These are phyloP conservation scores for Colletotrichum trifolii DNA, from an alignment of 2,329 filamentous ascomycete species.

Conservation along the genomic window DNA sequence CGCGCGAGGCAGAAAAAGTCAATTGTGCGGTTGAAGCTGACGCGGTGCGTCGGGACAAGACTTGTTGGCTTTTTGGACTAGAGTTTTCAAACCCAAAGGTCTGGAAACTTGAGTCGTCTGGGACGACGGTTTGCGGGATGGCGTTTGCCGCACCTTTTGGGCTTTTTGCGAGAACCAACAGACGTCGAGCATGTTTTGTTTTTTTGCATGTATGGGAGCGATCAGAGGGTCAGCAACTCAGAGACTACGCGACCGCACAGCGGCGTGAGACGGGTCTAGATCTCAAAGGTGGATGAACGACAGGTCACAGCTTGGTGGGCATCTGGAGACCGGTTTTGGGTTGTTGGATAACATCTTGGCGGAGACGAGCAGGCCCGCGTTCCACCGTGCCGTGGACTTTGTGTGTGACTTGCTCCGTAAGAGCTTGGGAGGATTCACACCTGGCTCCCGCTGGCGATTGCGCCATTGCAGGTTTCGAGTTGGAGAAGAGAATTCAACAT, in stretches of 20 bases:
- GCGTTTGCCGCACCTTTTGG: too few relatives aligned
- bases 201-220: not conserved
- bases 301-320: slow-evolving; percentile 17
- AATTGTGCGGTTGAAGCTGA: not conserved
- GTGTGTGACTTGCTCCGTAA: not conserved
- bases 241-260: too few relatives aligned
- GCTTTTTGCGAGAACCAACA: too few relatives aligned
- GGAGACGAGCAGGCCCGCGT: not conserved
- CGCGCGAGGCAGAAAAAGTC: not conserved
- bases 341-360: not conserved
- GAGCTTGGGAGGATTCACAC: not conserved
- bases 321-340: not conserved
- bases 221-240: too few relatives aligned
- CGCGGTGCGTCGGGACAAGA: not conserved
- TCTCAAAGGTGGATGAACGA: slow-evolving; percentile 6
- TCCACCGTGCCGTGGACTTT: not conserved
- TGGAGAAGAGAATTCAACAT: too few relatives aligned
- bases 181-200: not conserved
- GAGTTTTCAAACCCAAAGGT: too few relatives aligned
- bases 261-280: not conserved
- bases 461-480: not conserved
- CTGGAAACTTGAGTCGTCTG: too few relatives aligned
- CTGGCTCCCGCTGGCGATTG: not conserved
- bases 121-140: too few relatives aligned
- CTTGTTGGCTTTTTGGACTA: not conserved